A percentile compares a stretch with the other conserved stretches of the same genome.
phyloP scores from a whole-genome alignment of 1,139 yeast genomes.

The Scheffersomyces lignicola region DNA sequence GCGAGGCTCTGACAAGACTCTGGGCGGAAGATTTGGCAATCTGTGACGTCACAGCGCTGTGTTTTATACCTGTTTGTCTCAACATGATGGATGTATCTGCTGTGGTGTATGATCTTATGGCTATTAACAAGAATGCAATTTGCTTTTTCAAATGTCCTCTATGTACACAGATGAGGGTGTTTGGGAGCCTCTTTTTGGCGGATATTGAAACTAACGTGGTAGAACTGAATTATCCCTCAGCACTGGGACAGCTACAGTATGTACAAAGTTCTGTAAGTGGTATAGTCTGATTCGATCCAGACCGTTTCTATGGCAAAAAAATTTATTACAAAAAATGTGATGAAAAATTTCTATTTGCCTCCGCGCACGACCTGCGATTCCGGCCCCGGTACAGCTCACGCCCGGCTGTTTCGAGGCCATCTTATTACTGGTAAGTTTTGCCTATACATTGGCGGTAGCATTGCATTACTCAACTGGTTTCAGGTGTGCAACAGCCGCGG shows the following conservation, averaged over 20 bases:
- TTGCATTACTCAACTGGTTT: too few relatives aligned
- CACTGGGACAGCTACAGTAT: slow-evolving; percentile 1
- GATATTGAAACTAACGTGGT: background rate
- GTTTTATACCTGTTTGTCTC: background rate
- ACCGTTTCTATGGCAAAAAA: background rate
- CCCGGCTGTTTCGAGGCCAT: too few relatives aligned
- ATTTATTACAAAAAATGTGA: background rate
- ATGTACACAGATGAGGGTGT: slow-evolving; percentile 1
- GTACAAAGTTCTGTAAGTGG: background rate
- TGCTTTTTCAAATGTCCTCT: background rate
- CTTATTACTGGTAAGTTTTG: too few relatives aligned
- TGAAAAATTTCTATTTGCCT: slow-evolving; percentile 1
- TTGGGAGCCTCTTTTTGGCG: background rate
- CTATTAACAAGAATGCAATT: slow-evolving; percentile 1
- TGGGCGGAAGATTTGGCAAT: background rate
- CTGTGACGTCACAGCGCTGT: background rate
- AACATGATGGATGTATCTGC: slow-evolving; percentile 1
- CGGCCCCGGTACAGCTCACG: too few relatives aligned
- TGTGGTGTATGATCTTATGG: background rate
- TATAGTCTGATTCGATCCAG: background rate
- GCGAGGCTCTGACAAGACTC: background rate
- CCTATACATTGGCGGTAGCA: too few relatives aligned
- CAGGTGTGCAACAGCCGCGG: too few relatives aligned
- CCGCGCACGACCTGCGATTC: slow-evolving; percentile 2
- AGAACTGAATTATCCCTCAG: background rate